Conservation (phyloP, 805 yeast species). For the Zygosaccharomyces pseudorouxii region DNA sequence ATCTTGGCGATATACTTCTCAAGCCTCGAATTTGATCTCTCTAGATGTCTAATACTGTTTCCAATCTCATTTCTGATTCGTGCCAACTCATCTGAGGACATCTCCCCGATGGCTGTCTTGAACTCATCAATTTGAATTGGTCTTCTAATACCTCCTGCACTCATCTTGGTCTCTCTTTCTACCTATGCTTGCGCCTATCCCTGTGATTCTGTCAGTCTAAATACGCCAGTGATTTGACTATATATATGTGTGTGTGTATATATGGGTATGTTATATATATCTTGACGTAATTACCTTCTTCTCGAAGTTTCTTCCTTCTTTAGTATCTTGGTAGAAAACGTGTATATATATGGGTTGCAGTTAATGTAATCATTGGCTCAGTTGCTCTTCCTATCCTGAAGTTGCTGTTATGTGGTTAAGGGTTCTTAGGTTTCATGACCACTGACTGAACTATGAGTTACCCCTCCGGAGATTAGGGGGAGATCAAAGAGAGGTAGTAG, state of each 20-base stretch:
- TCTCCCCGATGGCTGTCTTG: constrained; percentile 47
- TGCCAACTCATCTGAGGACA: constrained; percentile 43
- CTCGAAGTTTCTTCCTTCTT: neutral
- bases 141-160: constrained; percentile 32
- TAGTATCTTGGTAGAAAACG: neutral
- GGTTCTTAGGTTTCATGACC: neutral
- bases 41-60: constrained; percentile 44
- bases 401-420: constrained; percentile 5
- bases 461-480: neutral
- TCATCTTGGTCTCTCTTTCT: constrained; percentile 23
- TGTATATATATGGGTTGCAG: neutral
- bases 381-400: neutral
- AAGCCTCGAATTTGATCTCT: constrained; percentile 50
- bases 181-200: no score
- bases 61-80: constrained; percentile 34
- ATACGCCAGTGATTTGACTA: neutral
- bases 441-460: neutral
- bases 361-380: neutral
- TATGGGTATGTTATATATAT: neutral
- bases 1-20: constrained; percentile 39
- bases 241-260: neutral
- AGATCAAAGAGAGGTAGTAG: neutral
- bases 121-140: constrained; percentile 46
- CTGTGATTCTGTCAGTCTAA: neutral
- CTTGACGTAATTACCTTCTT: no score